Base-by-base conservation (phyloP, 208 protist species). In the Wallacemonas rigidus region DNA sequence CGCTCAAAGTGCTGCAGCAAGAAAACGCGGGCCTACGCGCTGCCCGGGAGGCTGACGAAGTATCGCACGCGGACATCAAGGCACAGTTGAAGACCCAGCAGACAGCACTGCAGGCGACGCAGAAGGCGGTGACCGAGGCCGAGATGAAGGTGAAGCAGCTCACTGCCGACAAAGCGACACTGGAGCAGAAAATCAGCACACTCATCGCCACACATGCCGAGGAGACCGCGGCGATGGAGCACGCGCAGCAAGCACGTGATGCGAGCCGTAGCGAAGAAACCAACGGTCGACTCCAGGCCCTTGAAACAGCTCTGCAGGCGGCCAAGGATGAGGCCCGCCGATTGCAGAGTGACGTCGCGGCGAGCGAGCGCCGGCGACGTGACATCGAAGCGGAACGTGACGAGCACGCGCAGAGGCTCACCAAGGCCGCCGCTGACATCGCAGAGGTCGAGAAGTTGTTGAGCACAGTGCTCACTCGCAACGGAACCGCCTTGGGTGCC, bases 1-100 rank as follows among this genome's bases (percentile, higher is more conserved):
- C 86, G 9, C 65, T 92, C 40, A 75, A 92, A 47, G 14, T 15
- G 8, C 55, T 76, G 41, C 39, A 55, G 12, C 65, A 60, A 36
- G 60, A 17, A 12, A 69, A 74, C 35, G 45, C 54, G 17, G 39
- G 55, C 36, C 57, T 77, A 14, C 9, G 0, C 48, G 44, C 36
- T 2, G 39, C 65, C 3, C 63, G 76, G 14, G 70, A 38, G 0
- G 35, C 45, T 2, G 41, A 45, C 4, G 17, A 72, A 62, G 43
- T 47, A 9, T 41, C 40, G 9, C 8, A 58, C 14, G 53, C 2
- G 17, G 41, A 39, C n/a, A 11, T 60, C 15, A 26, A 74, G 51
- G 44, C 71, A 1, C 53, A 78, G 48, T 4, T 74, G 14, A 51
- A 58, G 36, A 45, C 41, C 6, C 5, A 43, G 12, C 8, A 55